Evolutionary conservation across 2,329 filamentous ascomycete genomes (phyloP), one percentile per base, ranked within the genome.

Genomic region (Xylaria sp.): DNA sequence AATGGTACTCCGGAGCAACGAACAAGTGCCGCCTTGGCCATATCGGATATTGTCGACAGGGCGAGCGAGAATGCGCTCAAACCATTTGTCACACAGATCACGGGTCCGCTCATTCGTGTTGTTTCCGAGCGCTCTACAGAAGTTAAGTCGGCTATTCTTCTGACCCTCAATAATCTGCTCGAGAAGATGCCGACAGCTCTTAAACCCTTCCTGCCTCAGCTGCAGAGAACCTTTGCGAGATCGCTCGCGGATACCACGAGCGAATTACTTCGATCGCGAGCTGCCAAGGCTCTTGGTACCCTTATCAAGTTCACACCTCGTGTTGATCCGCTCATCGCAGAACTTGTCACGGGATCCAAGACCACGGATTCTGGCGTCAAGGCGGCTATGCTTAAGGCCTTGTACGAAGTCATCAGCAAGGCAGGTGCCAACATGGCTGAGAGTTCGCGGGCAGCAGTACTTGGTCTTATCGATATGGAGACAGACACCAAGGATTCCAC

Each of bases 211-310:
- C 77, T 99, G 71, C 94, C 94, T 8, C 94, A 99, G 72, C 82
- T 99, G 56, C 94, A 99, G 76, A 86, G 94, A 62, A 99, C 94
- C 0, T 99, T 99, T 77, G 93, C 94, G 59, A 95, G 97, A 76
- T 93, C 92, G 48, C 82, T 99, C 54, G 94, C 94, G 2, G 95
- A 99, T 74, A 87, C 92, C 0, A 90, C 92, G 0, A 97, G 93
- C 73, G 93, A 97, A 67, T 80, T 92, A 18, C 78, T 99, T 60
- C 86, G 95, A 65, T 88, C 87, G 60, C 85, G 95, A 66, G 94
- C 95, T 55, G 94, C 94, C 44, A 96, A 94, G 77, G 94, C 94
- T 52, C 78, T 99, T 53, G 94, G 95, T 60, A 97, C 93, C 8
- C 77, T 99, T 62, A 99, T 99, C 77, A 96, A 92, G 62, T 85